These are phyloP conservation scores for Apophysomyces sp. DNA, from an alignment of 371 early-diverging fungal genomes.

Conservation along the genomic window DNA sequence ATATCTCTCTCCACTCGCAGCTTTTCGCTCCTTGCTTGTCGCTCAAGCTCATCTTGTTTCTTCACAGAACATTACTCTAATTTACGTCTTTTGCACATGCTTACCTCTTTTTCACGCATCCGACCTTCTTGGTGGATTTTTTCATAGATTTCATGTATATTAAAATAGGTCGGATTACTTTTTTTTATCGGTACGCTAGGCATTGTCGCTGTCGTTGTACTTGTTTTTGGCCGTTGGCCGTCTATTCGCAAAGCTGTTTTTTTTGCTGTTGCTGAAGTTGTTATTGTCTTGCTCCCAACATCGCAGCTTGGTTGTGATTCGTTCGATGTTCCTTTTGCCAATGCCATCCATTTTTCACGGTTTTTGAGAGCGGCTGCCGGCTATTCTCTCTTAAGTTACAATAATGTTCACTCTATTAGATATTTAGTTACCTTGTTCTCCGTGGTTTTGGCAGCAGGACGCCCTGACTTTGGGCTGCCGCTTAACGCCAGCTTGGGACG, in stretches of 20 bases:
- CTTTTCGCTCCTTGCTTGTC: constrained; percentile 3
- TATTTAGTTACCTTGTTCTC: constrained; percentile 14
- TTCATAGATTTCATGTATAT: constrained; percentile 25
- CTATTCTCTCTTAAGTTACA: background rate
- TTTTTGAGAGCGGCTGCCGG: constrained; percentile 24
- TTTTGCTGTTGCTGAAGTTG: background rate
- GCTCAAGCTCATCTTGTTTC: constrained; percentile 18
- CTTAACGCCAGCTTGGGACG: constrained; percentile 28
- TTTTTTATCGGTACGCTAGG: background rate
- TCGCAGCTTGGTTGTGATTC: constrained; percentile 7
- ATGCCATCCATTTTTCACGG: constrained; percentile 32
- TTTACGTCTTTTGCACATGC: background rate
- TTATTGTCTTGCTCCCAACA: background rate
- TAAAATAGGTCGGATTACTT: constrained; percentile 10
- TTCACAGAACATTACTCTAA: constrained; percentile 1
- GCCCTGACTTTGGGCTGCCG: constrained; percentile 7
- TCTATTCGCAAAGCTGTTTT: background rate
- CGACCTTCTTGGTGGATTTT: constrained; percentile 30
- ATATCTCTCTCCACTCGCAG: background rate
- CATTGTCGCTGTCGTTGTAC: constrained; percentile 1
- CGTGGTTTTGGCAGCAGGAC: constrained; percentile 7
- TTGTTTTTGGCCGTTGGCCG: background rate
- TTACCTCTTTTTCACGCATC: constrained; percentile 34
- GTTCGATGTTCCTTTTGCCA: constrained; percentile 12
- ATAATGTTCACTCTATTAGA: background rate